Conservation (phyloP, 257 asterid species). For the Solanum dulcamara region DNA sequence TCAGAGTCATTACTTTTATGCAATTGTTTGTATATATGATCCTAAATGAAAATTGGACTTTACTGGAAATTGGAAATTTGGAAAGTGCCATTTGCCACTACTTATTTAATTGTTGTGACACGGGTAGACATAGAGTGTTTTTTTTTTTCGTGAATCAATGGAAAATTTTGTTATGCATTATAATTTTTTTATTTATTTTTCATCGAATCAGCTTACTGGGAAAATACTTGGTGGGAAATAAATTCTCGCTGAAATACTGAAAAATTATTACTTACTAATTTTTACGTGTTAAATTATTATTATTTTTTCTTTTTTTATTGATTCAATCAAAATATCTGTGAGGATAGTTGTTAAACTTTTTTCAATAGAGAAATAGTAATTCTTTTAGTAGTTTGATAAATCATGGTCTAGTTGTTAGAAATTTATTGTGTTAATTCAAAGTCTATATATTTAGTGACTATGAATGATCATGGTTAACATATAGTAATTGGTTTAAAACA, state of each 20-base stretch:
- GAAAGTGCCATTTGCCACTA: background rate
- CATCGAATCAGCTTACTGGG: background rate
- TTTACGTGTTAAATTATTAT: background rate
- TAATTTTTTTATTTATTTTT: rapidly evolving
- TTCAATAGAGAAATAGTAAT: background rate
- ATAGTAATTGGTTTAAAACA: background rate
- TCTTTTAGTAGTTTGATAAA: background rate
- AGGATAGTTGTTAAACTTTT: background rate
- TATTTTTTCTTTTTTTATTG: background rate
- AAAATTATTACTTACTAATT: background rate
- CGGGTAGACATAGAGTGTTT: no score
- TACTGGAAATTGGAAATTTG: background rate
- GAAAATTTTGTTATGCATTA: background rate
- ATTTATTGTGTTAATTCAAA: background rate
- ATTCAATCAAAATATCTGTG: background rate
- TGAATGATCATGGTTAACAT: background rate
- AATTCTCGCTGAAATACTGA: background rate
- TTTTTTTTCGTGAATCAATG: background rate
- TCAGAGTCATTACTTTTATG: background rate
- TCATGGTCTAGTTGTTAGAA: conserved; percentile 1
- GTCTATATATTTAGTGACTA: background rate
- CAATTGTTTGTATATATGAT: background rate
- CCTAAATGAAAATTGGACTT: background rate
- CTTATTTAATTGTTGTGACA: background rate
- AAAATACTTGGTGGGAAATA: background rate